Evolutionary conservation across 805 yeast species (phyloP), one percentile per base, ranked within the genome.

Genomic region (Wickerhamomyces pijperi): DNA sequence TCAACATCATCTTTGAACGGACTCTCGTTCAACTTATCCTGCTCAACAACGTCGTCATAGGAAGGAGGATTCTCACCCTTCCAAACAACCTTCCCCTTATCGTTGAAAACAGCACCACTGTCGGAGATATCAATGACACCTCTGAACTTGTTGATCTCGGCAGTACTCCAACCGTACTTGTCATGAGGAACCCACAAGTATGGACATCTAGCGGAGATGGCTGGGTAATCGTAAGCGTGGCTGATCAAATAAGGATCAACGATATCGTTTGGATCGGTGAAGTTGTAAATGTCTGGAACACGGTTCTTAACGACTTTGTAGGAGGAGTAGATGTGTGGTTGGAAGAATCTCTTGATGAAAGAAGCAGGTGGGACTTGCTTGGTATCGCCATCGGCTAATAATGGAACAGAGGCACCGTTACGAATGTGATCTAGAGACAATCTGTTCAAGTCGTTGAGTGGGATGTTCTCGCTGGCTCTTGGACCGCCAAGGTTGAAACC

Each of bases 181-280:
- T 90, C 98, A 42, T 66, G 65, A n/a, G 97, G 94, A 51, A 90
- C 75, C 98, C 98, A 90, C 17, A 90, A 62, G n/a, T 68, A 65
- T 2, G 95, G 94, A 48, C 83, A 72, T 35, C 66, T 57, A 0
- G 80, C 80, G 20, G 74, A 63, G 15, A 80, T 77, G 6, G 80
- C 83, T 2, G 97, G 97, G 53, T 70, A 72, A 51, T 76, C 75
- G 59, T 80, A 90, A 1, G 95, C 92, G 45, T 72, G 76, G 37
- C 71, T 66, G 17, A 55, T 63, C 14, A 59, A 67, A 4, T 60
- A 65, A 3, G 64, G 59, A 20, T 49, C 50, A 4, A 43, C 42
- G 17, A 49, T 47, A 19, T 63, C 67, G n/a, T 68, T 65, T 17
- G 72, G 72, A 29, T 62, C 64, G 11, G 64, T 61, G 42, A 69